Base-by-base conservation (phyloP, 2,329 filamentous ascomycete genomes). In the Claviceps africana region DNA sequence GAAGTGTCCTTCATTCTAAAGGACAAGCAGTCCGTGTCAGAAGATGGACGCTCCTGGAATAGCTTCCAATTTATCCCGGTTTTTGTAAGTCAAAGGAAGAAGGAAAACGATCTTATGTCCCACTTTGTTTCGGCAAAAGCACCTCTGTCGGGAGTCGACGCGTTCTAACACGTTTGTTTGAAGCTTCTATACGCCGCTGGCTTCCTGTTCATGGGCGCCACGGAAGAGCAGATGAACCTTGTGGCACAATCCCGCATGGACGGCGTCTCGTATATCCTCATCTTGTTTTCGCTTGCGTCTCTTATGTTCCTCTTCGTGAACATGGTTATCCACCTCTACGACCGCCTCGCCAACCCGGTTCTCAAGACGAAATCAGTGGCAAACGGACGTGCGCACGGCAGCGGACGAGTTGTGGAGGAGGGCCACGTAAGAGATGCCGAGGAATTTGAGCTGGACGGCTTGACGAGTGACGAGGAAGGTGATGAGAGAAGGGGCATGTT, bases 201-300 rank as follows among this genome's bases (percentile, higher is more conserved):
- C 1, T 95, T 97, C 70, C 76, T 98, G 42, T 98, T 98, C 72
- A 95, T 97, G 89, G 86, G 88, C 33, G 91, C 93, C 17, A 97
- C 89, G 0, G 93, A 97, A 66, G 90, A 98, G 70, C 93, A 97
- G 69, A 95, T 97, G 87, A 63, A 74, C 22, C 73, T 96, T 1
- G 74, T 97, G 5, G 76, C 80, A 42, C 73, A 79, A 40, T 85
- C 86, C 0, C 77, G 82, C 54, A 82, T 97, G 61, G 89, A 89
- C 28, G 88, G 94, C 62, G 87, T 97, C 43, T 85, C 90, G 5
- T 98, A 97, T 66, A 81, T 97, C 42, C 76, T 98, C 28, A 90
- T 97, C 51, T 72, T 96, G 10, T 97, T 86, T 75, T 95, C 88
- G 61, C 74, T 96, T 50, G 85, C 91, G 25, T 96, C 95, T 67